Percentiles rank a stretch among this genome's conserved stretches.
Conservation (phyloP, 169 alveolate genomes). For the Plasmodium cynomolgi region DNA sequence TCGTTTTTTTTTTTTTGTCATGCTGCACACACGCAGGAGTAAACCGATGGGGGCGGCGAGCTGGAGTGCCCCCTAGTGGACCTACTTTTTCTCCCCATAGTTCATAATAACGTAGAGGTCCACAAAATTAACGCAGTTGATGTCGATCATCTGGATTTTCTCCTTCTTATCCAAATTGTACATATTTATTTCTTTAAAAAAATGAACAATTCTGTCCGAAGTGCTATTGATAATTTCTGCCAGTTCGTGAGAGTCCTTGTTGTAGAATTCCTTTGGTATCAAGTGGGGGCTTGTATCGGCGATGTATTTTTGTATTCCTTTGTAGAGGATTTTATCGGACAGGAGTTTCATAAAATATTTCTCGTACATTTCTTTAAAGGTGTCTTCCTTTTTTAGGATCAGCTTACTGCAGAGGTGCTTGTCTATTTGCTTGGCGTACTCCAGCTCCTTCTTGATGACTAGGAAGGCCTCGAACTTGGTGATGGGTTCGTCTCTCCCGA, state of each 20-base stretch:
- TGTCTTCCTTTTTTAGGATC: constrained; percentile 6
- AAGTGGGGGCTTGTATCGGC: constrained; percentile 54
- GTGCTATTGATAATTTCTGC: not conserved
- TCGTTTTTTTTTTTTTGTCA: not conserved
- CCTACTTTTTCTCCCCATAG: constrained; percentile 69
- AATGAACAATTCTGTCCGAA: constrained; percentile 33
- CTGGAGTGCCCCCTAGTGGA: not conserved
- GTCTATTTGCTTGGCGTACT: constrained; percentile 43
- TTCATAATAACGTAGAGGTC: constrained; percentile 71
- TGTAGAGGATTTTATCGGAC: constrained; percentile 60
- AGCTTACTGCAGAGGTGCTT: constrained; percentile 51
- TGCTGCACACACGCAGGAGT: not conserved
- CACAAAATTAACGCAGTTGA: constrained; percentile 52
- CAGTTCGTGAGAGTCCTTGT: constrained; percentile 4
- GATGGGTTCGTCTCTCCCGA: constrained; percentile 62
- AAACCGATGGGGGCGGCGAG: not conserved
- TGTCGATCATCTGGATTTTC: constrained; percentile 67
- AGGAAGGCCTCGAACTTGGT: constrained; percentile 67
- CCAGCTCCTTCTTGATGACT: constrained; percentile 69
- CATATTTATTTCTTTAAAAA: constrained; percentile 43
- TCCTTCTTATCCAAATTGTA: constrained; percentile 63
- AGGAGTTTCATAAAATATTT: constrained; percentile 49
- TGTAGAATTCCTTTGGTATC: constrained; percentile 33
- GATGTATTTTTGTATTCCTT: constrained; percentile 53
- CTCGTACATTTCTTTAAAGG: constrained; percentile 46